These are phyloP conservation scores for Neodidymelliopsis sp. DNA, from an alignment of 2,329 filamentous ascomycete species.

Conservation along the genomic window DNA sequence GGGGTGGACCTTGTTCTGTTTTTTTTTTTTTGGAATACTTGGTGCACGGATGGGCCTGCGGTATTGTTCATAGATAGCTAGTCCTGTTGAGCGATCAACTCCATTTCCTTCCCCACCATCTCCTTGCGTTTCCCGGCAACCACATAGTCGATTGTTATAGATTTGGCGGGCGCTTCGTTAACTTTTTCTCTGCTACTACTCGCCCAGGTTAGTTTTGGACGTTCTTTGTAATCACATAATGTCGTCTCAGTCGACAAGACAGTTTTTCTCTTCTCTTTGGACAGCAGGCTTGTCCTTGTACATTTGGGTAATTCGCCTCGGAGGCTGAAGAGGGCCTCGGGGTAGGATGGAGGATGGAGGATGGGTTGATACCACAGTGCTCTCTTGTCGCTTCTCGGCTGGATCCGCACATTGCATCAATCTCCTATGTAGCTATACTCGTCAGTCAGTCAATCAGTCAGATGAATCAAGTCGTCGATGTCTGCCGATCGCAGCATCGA, in stretches of 20 bases:
- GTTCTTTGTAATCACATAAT: constrained; percentile 22
- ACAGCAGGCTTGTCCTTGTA: constrained; percentile 18
- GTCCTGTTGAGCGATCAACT: constrained; percentile 25
- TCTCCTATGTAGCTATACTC: constrained; percentile 15
- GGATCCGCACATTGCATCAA: constrained; percentile 11
- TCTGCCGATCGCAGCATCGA: constrained; percentile 4
- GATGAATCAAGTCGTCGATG: constrained; percentile 9
- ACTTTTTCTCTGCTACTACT: constrained; percentile 5
- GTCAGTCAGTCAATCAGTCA: not conserved
- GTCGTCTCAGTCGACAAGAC: constrained; percentile 9
- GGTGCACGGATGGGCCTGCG: constrained; percentile 9
- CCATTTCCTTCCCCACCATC: constrained; percentile 17
- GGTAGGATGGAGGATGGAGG: not conserved
- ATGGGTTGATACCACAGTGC: constrained; percentile 13
- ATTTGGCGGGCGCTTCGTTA: constrained; percentile 7
- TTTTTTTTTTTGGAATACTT: constrained; percentile 13
- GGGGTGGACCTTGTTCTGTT: constrained; percentile 12
- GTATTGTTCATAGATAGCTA: constrained; percentile 21
- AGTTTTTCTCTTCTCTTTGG: constrained; percentile 3
- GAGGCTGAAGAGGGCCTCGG: not conserved
- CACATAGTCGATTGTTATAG: constrained; percentile 11
- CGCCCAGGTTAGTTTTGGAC: constrained; percentile 13
- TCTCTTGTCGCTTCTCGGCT: constrained; percentile 13
- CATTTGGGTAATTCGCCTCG: constrained; percentile 5
- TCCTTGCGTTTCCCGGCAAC: constrained; percentile 20